These are phyloP conservation scores for Vaccinium myrtillus DNA, from an alignment of 148 eudicot species.

Conservation along the genomic window DNA sequence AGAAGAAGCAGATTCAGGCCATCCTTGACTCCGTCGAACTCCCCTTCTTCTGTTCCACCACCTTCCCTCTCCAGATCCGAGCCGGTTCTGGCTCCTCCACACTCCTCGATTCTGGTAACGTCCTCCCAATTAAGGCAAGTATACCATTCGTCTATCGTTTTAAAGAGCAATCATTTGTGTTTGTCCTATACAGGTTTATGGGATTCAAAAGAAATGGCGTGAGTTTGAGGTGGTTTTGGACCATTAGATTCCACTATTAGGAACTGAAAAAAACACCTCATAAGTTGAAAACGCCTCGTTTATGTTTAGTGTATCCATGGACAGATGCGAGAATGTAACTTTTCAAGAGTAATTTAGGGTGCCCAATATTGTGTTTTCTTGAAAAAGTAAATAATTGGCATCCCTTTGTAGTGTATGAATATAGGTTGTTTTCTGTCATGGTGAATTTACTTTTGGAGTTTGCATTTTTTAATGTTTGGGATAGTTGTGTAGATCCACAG, in stretches of 20 bases:
- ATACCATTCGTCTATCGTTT: no score
- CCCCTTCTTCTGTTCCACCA: conserved; percentile 73
- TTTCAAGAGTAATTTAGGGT: no score
- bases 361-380: neutral
- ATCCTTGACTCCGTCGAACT: conserved; percentile 51
- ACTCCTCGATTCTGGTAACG: conserved; percentile 56
- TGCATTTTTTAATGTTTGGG: conserved; percentile 8
- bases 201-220: no score
- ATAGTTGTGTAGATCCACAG: conserved; percentile 56
- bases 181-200: no score
- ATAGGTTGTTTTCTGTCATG: neutral
- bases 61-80: conserved; percentile 71
- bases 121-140: conserved; percentile 70
- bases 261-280: no score
- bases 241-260: no score
- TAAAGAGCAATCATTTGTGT: no score
- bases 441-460: neutral
- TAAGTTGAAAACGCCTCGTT: neutral
- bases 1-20: conserved; percentile 75
- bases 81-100: conserved; percentile 87
- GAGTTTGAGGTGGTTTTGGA: no score
- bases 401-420: neutral
- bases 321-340: neutral
- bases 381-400: neutral
- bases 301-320: neutral